Evolutionary conservation across 768 basidiomycete genomes (phyloP).

Genomic region (Panaeolus cyanescens): DNA sequence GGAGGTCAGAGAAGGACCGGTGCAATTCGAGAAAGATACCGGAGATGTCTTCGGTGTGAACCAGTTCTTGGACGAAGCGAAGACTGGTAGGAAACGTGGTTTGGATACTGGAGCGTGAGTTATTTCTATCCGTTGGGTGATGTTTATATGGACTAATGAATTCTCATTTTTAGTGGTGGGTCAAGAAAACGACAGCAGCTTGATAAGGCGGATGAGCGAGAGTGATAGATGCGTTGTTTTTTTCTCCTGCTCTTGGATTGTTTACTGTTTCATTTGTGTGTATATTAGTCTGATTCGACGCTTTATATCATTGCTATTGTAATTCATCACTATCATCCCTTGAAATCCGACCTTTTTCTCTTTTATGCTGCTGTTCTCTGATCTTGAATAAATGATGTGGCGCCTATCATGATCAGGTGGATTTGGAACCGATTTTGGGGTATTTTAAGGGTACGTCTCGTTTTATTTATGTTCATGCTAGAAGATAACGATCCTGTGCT

Average conservation of each 20-base stretch:
- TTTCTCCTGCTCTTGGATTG: constrained; percentile 6
- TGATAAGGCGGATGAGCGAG: constrained; percentile 50
- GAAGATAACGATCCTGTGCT: too few relatives aligned
- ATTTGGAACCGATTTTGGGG: too few relatives aligned
- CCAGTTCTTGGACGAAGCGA: constrained; percentile 96
- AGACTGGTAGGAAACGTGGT: constrained; percentile 90
- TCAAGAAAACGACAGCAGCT: constrained; percentile 70
- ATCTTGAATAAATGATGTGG: too few relatives aligned
- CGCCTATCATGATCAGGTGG: too few relatives aligned
- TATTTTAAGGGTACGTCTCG: too few relatives aligned
- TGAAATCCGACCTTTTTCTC: background rate
- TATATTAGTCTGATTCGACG: background rate
- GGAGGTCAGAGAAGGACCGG: constrained; percentile 88
- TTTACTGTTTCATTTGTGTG: constrained; percentile 8
- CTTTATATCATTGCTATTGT: background rate
- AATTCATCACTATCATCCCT: background rate
- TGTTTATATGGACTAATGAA: background rate
- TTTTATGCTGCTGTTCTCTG: too few relatives aligned
- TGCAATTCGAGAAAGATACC: constrained; percentile 98
- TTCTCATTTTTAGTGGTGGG: constrained; percentile 39
- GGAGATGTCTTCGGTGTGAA: constrained; percentile 97
- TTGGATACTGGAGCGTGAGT: constrained; percentile 75
- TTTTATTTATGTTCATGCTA: too few relatives aligned
- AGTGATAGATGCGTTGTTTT: constrained; percentile 19
- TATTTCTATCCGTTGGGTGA: background rate